phyloP scores from a whole-genome alignment of 202 grass and related monocot genomes.

The Digitaria exilis region DNA sequence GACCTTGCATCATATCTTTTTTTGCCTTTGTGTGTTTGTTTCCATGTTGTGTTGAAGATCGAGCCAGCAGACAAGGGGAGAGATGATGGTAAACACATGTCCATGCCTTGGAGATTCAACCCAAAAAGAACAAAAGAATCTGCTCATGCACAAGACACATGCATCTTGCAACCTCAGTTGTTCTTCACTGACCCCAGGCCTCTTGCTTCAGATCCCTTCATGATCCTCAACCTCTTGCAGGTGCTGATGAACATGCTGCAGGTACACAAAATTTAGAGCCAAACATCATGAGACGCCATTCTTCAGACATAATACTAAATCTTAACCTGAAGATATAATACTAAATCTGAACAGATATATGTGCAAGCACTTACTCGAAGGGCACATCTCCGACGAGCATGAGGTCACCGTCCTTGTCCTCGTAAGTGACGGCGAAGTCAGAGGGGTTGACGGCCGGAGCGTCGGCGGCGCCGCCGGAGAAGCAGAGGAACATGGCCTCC shows the following conservation, averaged over 20 bases:
- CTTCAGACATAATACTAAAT: not conserved
- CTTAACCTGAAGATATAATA: not conserved
- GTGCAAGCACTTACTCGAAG: constrained; percentile 68
- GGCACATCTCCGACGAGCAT: constrained; percentile 99
- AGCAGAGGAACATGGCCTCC: constrained; percentile 87
- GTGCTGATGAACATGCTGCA: constrained; percentile 83
- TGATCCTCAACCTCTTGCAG: constrained; percentile 94
- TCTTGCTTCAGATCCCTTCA: constrained; percentile 85
- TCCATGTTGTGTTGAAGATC: constrained; percentile 2
- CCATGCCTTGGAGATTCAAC: constrained; percentile 28
- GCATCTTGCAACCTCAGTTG: constrained; percentile 11
- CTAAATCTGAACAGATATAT: not conserved
- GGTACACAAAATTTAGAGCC: not conserved
- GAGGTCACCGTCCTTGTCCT: constrained; percentile 95
- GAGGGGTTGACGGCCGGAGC: constrained; percentile 30
- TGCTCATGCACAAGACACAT: constrained; percentile 35
- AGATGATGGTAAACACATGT: constrained; percentile 24
- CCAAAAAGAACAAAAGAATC: constrained; percentile 54
- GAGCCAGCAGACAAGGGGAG: not conserved
- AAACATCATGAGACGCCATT: constrained; percentile 23
- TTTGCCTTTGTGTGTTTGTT: not conserved
- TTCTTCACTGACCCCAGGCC: constrained; percentile 51
- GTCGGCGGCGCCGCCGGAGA: constrained; percentile 46
- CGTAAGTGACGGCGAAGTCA: constrained; percentile 89
- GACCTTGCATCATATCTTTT: not conserved